Conservation (phyloP, 768 basidiomycete genomes). For the Auriscalpium orientale region DNA sequence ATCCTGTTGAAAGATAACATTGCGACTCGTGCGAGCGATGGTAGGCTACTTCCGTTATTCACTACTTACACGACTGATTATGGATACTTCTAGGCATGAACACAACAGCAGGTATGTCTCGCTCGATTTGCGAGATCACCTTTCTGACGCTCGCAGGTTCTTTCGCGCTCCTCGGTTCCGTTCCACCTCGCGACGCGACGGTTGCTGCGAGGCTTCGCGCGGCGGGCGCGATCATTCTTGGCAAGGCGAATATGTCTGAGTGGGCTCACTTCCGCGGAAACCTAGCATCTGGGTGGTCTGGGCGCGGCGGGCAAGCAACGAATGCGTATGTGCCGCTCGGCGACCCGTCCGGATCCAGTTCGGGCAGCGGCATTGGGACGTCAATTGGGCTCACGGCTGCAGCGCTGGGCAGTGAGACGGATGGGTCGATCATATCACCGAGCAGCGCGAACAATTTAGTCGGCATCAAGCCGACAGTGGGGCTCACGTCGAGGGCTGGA, state of each 20-base stretch:
- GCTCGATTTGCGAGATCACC: neutral
- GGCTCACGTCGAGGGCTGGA: slow-evolving; percentile 51
- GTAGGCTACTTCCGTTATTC: slow-evolving; percentile 26
- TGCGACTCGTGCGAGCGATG: slow-evolving; percentile 23
- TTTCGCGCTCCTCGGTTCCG: slow-evolving; percentile 25
- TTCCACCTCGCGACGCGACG: slow-evolving; percentile 28
- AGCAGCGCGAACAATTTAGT: slow-evolving; percentile 45
- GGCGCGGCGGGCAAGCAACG: slow-evolving; percentile 37
- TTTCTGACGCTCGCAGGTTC: slow-evolving; percentile 21
- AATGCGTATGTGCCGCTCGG: slow-evolving; percentile 36
- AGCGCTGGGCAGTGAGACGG: slow-evolving; percentile 40
- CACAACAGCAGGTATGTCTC: slow-evolving; percentile 23
- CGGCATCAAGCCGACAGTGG: slow-evolving; percentile 56
- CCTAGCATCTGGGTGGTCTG: slow-evolving; percentile 36
- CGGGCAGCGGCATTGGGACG: slow-evolving; percentile 33
- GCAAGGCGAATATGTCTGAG: slow-evolving; percentile 36
- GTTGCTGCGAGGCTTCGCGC: slow-evolving; percentile 25
- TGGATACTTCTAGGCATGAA: slow-evolving; percentile 35
- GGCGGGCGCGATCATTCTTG: slow-evolving; percentile 32
- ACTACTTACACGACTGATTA: slow-evolving; percentile 43
- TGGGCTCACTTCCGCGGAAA: slow-evolving; percentile 34
- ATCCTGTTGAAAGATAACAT: slow-evolving; percentile 31
- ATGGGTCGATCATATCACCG: slow-evolving; percentile 41
- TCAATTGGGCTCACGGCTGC: slow-evolving; percentile 37
- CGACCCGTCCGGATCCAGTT: slow-evolving; percentile 34